Base-by-base conservation (phyloP, 768 basidiomycete genomes). In the Russula ochroleuca region DNA sequence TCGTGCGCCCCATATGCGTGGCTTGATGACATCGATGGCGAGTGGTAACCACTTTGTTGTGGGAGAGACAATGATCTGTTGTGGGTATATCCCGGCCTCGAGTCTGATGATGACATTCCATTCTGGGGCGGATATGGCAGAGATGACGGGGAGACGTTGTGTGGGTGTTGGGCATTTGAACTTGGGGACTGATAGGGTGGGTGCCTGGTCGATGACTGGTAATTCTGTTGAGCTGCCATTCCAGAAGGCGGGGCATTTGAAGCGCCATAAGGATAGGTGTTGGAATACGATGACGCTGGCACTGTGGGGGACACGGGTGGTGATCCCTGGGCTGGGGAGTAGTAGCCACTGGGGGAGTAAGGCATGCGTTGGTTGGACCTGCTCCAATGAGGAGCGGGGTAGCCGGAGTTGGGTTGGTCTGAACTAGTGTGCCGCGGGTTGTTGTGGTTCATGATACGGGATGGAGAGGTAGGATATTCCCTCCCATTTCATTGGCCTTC, bases 371-470 rank as follows among this genome's bases (percentile, higher is more conserved):
- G 67, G 62, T 56, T 13, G 19, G 67, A 52, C 58, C 65, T 67
- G 48, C n/a, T 61, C 68, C 66, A 68, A 14, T 68, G 67, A 13
- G 41, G 19, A 14, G 31, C 50, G 37, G 66, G 45, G 35, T 68
- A 68, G 35, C 55, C 25, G 40, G 45, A 47, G 45, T 23, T 61
- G 57, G 52, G 53, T 10, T 67, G 66, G n/a, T 58, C 58, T 41
- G 68, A 28, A 38, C 56, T 53, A n/a, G 57, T 38, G 66, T 68
- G 68, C 55, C 68, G 68, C 57, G 60, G 43, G 59, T 67, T 61
- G 59, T 63, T 57, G 66, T 62, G 54, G 59, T 57, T 68, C 66
- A 67, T 67, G 61, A 52, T 57, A 43, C 31, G 57, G 40, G 68
- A 62, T 41, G 35, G 56, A 23, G 54, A 55, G 64, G 35, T 65